Evolutionary conservation across 2,329 filamentous ascomycete species (phyloP), one percentile per base, ranked within the genome.

Genomic region (Arthrobotrys musiformis): DNA sequence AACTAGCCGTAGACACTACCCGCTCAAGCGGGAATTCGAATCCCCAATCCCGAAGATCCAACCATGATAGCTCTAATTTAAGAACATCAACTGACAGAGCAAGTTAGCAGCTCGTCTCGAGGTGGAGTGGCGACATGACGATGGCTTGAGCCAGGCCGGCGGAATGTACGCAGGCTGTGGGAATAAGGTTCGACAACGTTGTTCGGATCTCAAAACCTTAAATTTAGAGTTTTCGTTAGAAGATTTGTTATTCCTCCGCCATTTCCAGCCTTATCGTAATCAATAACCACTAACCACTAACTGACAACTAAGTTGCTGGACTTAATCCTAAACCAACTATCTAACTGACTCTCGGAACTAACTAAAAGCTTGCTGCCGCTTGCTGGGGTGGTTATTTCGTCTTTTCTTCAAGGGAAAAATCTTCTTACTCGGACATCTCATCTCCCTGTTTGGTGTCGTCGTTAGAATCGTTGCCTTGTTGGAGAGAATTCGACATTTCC

Each of bases 171-270:
- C 54, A 58, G 33, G 54, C 54, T 64, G 72, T 76, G 58, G 44
- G 72, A 76, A 76, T 77, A 77, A 77, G 73, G 73, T 77, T 77
- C 73, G 73, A 70, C 73, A 77, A 66, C 73, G 73, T 77, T 77
- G 66, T 70, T 77, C 73, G 73, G 73, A 77, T 77, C 73, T 77
- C 73, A 70, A 62, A 77, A 77, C 73, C 73, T 77, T 77, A 77
- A 75, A 77, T 77, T 77, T 77, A 77, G 73, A 77, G 73, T 77
- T 77, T 77, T 77, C 73, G 73, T 77, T 77, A 70, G 73, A 77
- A 66, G 30, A 70, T 70, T 70, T 77, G 63, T 77, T 70, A 70
- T 66, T 77, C 64, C 44, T 50, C 54, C 54, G 33, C 33, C 54
- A 40, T 26, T 58, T 7, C 33, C 50, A 68, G 54, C 54, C 19